Evolutionary conservation across 352 stramenopile genomes (phyloP).

Genomic region (Phytophthora podocarpi): DNA sequence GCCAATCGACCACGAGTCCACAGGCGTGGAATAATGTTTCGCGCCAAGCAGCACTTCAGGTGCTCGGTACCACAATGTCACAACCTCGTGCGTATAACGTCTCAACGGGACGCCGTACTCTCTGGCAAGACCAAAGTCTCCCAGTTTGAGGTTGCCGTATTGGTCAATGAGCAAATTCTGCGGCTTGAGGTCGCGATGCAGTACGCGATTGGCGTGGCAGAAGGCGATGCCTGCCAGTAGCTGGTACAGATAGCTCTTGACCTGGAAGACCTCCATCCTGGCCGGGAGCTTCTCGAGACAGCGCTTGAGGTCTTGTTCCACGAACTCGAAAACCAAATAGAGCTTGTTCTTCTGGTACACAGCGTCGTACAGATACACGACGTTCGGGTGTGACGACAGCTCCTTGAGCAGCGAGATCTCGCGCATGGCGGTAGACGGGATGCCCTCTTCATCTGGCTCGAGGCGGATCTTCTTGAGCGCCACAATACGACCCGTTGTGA

Average conservation of each 20-base stretch:
- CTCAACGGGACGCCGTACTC: constrained; percentile 88
- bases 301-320: constrained; percentile 89
- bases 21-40: constrained; percentile 93
- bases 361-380: constrained; percentile 89
- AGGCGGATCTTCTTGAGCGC: constrained; percentile 94
- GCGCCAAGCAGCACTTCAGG: constrained; percentile 94
- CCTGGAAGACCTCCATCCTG: constrained; percentile 80
- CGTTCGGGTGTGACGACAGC: constrained; percentile 94
- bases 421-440: constrained; percentile 97
- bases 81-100: constrained; percentile 94
- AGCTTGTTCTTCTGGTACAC: constrained; percentile 89
- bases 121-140: constrained; percentile 93
- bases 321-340: constrained; percentile 89
- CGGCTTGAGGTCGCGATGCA: constrained; percentile 98
- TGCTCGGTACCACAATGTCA: constrained; percentile 96
- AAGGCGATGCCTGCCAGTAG: constrained; percentile 88
- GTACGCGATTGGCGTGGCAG: constrained; percentile 95
- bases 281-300: constrained; percentile 93
- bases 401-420: constrained; percentile 97
- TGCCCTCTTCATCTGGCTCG: constrained; percentile 95
- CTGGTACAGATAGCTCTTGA: constrained; percentile 89
- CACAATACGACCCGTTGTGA: constrained; percentile 90
- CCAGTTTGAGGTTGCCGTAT: constrained; percentile 90
- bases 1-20: constrained; percentile 94
- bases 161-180: constrained; percentile 95